A percentile compares a stretch with the other conserved stretches of the same genome.
Evolutionary conservation across 805 yeast species (phyloP).

Genomic region (Cephaloascus fragrans): DNA sequence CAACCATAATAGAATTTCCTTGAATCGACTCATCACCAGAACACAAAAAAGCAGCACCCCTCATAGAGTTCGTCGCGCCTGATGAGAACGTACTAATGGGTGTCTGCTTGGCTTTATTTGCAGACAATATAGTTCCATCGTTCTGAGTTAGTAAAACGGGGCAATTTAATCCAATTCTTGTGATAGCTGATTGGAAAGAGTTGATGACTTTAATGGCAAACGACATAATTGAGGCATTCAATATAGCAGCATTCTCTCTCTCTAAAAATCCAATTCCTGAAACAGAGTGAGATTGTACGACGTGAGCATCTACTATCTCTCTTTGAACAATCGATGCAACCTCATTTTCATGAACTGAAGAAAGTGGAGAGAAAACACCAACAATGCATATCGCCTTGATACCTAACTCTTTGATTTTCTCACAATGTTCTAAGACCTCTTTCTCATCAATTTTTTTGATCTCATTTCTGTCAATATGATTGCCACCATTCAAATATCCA

Average conservation of each 20-base stretch:
- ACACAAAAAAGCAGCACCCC: constrained; percentile 36
- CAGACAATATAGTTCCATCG: constrained; percentile 37
- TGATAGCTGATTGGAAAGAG: constrained; percentile 27
- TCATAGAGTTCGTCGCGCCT: constrained; percentile 39
- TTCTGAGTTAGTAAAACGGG: constrained; percentile 35
- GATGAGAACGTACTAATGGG: constrained; percentile 39
- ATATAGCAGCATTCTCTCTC: constrained; percentile 36
- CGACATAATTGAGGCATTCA: constrained; percentile 32
- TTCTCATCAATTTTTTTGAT: constrained; percentile 20
- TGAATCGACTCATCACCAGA: constrained; percentile 2
- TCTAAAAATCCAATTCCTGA: constrained; percentile 35
- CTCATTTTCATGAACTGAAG: constrained; percentile 22
- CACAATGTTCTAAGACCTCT: constrained; percentile 17
- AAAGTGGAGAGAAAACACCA: constrained; percentile 31
- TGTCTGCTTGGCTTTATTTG: constrained; percentile 22
- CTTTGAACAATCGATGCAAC: constrained; percentile 21
- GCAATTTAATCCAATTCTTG: constrained; percentile 21
- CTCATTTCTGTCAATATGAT: constrained; percentile 29
- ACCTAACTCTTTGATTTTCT: constrained; percentile 18
- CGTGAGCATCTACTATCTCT: constrained; percentile 19
- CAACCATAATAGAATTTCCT: constrained; percentile 11
- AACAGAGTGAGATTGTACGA: constrained; percentile 28
- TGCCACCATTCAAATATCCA: constrained; percentile 30
- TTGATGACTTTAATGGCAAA: constrained; percentile 33
- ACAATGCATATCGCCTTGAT: constrained; percentile 26